These are phyloP conservation scores for Naganishia liquefaciens DNA, from an alignment of 1,284 basidiomycete species.

Conservation along the genomic window DNA sequence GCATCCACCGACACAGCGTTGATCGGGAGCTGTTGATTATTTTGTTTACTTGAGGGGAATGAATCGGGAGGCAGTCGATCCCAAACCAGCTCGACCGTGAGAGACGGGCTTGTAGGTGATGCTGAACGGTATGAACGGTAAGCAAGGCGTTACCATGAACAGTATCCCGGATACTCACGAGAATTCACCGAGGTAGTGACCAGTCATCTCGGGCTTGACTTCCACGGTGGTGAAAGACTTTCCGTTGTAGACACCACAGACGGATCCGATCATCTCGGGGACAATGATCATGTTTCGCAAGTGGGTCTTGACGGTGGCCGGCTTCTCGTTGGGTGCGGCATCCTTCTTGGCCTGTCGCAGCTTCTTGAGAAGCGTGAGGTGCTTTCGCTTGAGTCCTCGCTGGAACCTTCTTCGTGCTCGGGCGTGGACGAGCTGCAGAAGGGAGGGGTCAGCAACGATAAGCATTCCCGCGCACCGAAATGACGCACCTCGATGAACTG, in stretches of 20 bases:
- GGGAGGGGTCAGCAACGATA: slow-evolving; percentile 3
- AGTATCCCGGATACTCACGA: slow-evolving; percentile 47
- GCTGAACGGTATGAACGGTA: slow-evolving; percentile 54
- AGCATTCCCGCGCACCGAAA: no score
- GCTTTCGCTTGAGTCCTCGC: slow-evolving; percentile 96
- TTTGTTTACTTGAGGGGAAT: slow-evolving; percentile 62
- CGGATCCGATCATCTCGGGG: slow-evolving; percentile 98
- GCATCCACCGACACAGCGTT: neutral
- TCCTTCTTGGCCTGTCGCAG: slow-evolving; percentile 99
- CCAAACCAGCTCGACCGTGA: slow-evolving; percentile 98
- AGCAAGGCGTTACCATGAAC: neutral
- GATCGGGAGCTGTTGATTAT: slow-evolving; percentile 20
- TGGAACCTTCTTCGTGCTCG: slow-evolving; percentile 98
- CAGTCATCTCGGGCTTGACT: slow-evolving; percentile 99
- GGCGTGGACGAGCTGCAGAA: slow-evolving; percentile 86
- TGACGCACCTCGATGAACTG: slow-evolving; percentile 61
- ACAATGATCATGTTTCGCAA: slow-evolving; percentile 99
- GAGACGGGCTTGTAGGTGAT: slow-evolving; percentile 98
- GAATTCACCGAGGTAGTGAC: slow-evolving; percentile 96
- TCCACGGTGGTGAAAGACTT: slow-evolving; percentile 95
- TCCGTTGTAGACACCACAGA: slow-evolving; percentile 85
- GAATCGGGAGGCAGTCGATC: slow-evolving; percentile 66
- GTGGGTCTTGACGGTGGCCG: slow-evolving; percentile 97
- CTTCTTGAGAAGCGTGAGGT: slow-evolving; percentile 99
- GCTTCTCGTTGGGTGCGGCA: slow-evolving; percentile 97